Base-by-base conservation (phyloP, 176 grass and related monocot genomes). In the Olyra latifolia region DNA sequence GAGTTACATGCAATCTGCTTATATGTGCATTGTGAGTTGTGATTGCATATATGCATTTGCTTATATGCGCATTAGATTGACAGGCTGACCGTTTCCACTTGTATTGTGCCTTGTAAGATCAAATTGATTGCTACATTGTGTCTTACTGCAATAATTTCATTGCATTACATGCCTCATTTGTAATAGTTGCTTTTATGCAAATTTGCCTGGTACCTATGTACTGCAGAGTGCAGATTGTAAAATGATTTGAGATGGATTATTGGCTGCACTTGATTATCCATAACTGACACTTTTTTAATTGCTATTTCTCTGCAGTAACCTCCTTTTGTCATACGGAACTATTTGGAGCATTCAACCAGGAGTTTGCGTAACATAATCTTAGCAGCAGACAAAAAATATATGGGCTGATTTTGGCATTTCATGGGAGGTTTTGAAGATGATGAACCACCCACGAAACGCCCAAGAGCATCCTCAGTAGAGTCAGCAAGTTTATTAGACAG, bases 401-500 rank as follows among this genome's bases (percentile, higher is more conserved):
- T 98, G 90, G 92, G 80, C 89, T 97, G 91, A 97, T 82, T 84
- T 66, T 82, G 74, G 49, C 85, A 94, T 94, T 98, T 98, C 88
- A 94, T 98, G 92, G 90, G 90, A 92, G 89, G 95, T 87, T 72
- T 94, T 89, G 90, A 89, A 83, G 95, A 94, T 49, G 86, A 98
- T 83, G 92, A 98, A 82, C 92, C 95, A 81, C 85, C 90, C 52
- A 75, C 90, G 57, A 94, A 98, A 89, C 86, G 88, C 57, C 80
- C 93, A 66, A 98, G 85, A 98, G 78, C 91, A 73, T 91, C 87
- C 53, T 83, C 87, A 81, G 69, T 94, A 90, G 88, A 91, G 61
- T 87, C 89, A 39, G 61, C 83, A 65, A 82, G 68, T 72, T 80
- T 85, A 30, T 80, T 79, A 61, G 81, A 86, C 75, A 83, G 20